A percentile compares a stretch with the other conserved stretches of the same genome.
phyloP scores from a whole-genome alignment of 768 basidiomycete genomes.

The Lepiota venenata region DNA sequence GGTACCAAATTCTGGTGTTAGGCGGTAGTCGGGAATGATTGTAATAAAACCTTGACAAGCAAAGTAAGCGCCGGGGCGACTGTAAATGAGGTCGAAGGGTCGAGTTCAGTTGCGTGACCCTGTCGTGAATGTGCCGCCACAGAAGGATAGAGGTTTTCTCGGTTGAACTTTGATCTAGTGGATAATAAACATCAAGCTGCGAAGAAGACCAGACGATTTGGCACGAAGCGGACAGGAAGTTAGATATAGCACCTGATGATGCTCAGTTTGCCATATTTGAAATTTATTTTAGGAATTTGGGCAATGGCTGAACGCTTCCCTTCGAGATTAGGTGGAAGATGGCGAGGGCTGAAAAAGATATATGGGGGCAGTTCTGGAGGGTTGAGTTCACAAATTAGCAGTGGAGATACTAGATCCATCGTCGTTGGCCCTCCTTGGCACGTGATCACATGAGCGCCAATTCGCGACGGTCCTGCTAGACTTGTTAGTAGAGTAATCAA shows the following conservation, averaged over 20 bases:
- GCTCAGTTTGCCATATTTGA: constrained; percentile 52
- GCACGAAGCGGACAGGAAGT: neutral
- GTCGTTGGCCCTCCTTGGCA: too few relatives aligned
- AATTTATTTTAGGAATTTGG: constrained; percentile 46
- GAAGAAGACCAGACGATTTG: neutral
- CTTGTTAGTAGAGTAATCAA: too few relatives aligned
- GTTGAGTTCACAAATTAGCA: too few relatives aligned
- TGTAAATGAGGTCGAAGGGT: constrained; percentile 48
- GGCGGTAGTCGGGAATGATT: constrained; percentile 68
- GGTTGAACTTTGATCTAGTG: constrained; percentile 22
- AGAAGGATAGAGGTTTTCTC: constrained; percentile 47
- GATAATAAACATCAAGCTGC: constrained; percentile 71
- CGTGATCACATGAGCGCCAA: too few relatives aligned
- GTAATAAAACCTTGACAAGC: constrained; percentile 55
- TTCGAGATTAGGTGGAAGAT: constrained; percentile 51
- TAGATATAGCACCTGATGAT: constrained; percentile 49
- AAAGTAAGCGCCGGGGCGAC: constrained; percentile 57
- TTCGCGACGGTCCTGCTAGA: too few relatives aligned
- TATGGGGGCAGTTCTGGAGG: too few relatives aligned
- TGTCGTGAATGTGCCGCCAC: constrained; percentile 59
- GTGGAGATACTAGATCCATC: too few relatives aligned
- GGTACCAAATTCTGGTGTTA: constrained; percentile 57
- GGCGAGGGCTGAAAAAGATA: constrained; percentile 33
- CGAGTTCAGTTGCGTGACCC: constrained; percentile 45
- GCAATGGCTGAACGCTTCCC: constrained; percentile 43